Percentiles rank a stretch among this genome's conserved stretches.
phyloP scores from a whole-genome alignment of 805 yeast species.

The Wickerhamomyces queroliae region DNA sequence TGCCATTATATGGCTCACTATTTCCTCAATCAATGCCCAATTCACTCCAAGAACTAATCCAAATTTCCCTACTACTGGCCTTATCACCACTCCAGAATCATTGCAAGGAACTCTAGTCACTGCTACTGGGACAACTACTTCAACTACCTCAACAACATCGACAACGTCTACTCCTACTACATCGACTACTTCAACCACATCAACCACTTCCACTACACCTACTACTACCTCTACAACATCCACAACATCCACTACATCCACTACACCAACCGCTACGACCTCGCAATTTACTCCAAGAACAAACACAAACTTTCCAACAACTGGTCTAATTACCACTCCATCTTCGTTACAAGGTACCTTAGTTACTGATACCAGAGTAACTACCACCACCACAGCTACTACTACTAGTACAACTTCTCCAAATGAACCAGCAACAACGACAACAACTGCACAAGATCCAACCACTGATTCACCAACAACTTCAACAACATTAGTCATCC shows the following conservation, averaged over 20 bases:
- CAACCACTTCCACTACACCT: conserved; percentile 5
- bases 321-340: too few species aligned
- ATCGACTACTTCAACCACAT: neutral
- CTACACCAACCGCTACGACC: too few species aligned
- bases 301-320: too few species aligned
- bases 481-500: too few species aligned
- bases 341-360: too few species aligned
- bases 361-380: too few species aligned
- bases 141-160: neutral
- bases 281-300: too few species aligned
- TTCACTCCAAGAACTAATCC: conserved; percentile 14
- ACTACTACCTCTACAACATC: conserved; percentile 6
- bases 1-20: neutral
- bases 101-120: conserved; percentile 14
- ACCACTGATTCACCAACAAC: too few species aligned
- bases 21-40: neutral
- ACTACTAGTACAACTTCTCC: too few species aligned
- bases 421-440: too few species aligned
- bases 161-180: conserved; percentile 2
- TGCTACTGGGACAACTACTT: conserved; percentile 8
- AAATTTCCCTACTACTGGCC: conserved; percentile 10
- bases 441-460: too few species aligned
- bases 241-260: conserved; percentile 12
- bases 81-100: conserved; percentile 14
- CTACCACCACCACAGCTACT: conserved; percentile 15